Evolutionary conservation across 768 basidiomycete genomes (phyloP), one percentile per base, ranked within the genome.

Genomic region (Galerina sulciceps): DNA sequence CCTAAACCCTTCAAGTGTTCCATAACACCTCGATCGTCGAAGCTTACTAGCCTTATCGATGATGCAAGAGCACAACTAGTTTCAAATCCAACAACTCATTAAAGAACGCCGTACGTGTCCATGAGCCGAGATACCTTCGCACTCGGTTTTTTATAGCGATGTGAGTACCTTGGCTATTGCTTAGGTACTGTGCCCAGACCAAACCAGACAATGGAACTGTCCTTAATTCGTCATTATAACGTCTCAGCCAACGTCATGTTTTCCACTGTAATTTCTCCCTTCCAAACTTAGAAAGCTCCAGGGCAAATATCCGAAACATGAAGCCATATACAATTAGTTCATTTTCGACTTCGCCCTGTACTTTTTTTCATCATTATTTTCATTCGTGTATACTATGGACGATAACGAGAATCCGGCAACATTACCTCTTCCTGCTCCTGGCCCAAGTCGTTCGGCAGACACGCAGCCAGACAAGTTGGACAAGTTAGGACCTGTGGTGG

Each of bases 401-500:
- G 36, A 58, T 34, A 50, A 54, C 37, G 46, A 55, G 14, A 52
- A 52, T 37, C 26, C 34, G 34, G 38, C 46, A 14, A 47, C 55
- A 22, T 58, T 59, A 3, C 43, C 44, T 3, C 54, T 58, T 9
- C 56, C 60, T 14, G 62, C 45, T 13, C 55, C 57, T 3, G 54
- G 46, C 1, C 22, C 50, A n/a, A 20, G 35, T 18, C 50, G 34
- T 18, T 9, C 26, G 47, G 20, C 17, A 46, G 6, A 35, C 11
- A 10, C n/a, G 34, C 46, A 51, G 23, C 47, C 37, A 18, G 37
- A 55, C 40, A 84, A 79, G 67, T 70, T 88, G 6, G 86, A 89
- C 58, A 76, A 75, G 17, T 76, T 89, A 11, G 87, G 87, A 1
- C 88, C 88, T 1, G 80, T 89, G 77, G 85, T 90, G 43, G 85